Percentiles rank a stretch among this genome's conserved stretches.
phyloP scores from a whole-genome alignment of 257 asterid species.

The Capsicum chinense region DNA sequence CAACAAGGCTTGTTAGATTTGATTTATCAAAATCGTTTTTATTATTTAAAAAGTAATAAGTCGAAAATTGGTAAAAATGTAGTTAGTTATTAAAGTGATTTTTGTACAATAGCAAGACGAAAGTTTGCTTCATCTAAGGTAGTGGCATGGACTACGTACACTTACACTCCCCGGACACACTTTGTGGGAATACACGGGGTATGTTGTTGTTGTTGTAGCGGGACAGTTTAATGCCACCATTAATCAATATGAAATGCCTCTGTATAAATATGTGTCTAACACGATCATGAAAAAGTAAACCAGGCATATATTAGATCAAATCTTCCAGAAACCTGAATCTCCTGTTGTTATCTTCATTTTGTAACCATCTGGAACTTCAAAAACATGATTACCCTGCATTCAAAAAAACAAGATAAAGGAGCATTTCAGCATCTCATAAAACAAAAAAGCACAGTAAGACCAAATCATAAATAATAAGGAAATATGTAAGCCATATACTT shows the following conservation, averaged over 20 bases:
- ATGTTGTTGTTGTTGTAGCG: too few relatives aligned
- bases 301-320: constrained; percentile 18
- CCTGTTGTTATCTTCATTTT: constrained; percentile 73
- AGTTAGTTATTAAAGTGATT: background rate
- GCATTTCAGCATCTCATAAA: constrained; percentile 9
- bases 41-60: background rate
- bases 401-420: constrained; percentile 27
- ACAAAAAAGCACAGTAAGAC: background rate
- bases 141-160: too few relatives aligned
- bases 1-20: background rate
- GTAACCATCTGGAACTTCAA: constrained; percentile 94
- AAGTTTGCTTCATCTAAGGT: too few relatives aligned
- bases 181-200: too few relatives aligned
- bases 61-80: background rate
- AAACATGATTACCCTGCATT: constrained; percentile 82
- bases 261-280: background rate
- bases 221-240: background rate
- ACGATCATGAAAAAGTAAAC: constrained; percentile 10
- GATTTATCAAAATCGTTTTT: background rate
- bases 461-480: background rate
- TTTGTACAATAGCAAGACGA: background rate
- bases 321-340: constrained; percentile 59
- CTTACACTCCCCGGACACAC: too few relatives aligned
- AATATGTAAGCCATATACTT: constrained; percentile 6
- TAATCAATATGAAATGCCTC: constrained; percentile 14